Evolutionary conservation across 1,284 basidiomycete genomes (phyloP).

Genomic region (Volvariella surrecta): DNA sequence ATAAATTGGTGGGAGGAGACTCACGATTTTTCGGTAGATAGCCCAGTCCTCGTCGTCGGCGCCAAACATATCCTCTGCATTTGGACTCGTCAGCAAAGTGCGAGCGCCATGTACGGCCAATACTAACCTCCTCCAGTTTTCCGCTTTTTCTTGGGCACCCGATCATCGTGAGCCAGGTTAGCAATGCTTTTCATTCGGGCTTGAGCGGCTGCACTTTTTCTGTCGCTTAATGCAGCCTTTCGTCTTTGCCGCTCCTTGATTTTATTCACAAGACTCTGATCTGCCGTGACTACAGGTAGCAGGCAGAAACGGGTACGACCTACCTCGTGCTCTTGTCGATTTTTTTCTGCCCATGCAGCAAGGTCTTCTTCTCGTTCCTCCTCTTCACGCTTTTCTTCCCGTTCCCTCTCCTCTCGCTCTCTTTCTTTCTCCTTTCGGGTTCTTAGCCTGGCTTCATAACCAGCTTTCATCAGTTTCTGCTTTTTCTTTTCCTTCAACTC

Average conservation of each 20-base stretch:
- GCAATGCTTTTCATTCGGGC: conserved; percentile 98
- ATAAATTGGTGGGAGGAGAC: conserved; percentile 12
- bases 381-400: conserved; percentile 68
- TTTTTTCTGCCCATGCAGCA: conserved; percentile 60
- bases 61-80: conserved; percentile 87
- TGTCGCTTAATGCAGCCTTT: conserved; percentile 78
- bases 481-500: conserved; percentile 91
- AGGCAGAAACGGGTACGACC: conserved; percentile 14
- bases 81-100: conserved; percentile 2
- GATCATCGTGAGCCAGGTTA: conserved; percentile 79
- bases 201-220: conserved; percentile 94
- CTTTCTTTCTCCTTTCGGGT: conserved; percentile 85
- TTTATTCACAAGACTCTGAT: conserved; percentile 67
- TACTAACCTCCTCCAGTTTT: conserved; percentile 66
- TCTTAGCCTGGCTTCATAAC: conserved; percentile 86
- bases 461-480: conserved; percentile 91
- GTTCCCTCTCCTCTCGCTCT: conserved; percentile 70
- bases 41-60: conserved; percentile 96
- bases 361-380: conserved; percentile 72
- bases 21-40: conserved; percentile 93
- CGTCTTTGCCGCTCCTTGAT: conserved; percentile 83
- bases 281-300: too few species aligned
- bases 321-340: conserved; percentile 77
- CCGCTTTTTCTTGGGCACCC: conserved; percentile 72
- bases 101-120: not conserved